A percentile compares a stretch with the other conserved stretches of the same genome.
These are phyloP conservation scores for Bassia scoparia DNA, from an alignment of 148 eudicot species.

Conservation along the genomic window DNA sequence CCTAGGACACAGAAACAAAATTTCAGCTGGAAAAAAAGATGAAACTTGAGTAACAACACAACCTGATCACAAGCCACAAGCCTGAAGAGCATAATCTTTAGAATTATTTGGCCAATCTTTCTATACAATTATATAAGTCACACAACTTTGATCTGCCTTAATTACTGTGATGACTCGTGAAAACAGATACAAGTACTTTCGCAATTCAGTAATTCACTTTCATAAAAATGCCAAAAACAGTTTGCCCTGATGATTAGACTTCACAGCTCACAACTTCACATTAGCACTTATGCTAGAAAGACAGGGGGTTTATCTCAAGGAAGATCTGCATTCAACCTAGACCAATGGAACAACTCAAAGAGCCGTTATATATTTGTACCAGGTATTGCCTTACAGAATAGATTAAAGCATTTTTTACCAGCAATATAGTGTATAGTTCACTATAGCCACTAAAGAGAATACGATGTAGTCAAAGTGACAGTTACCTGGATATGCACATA, in stretches of 20 bases:
- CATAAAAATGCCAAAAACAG: neutral
- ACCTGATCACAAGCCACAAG: conserved; percentile 4
- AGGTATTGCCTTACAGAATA: neutral
- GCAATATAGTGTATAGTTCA: no score
- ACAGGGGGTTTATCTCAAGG: neutral
- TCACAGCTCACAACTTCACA: neutral
- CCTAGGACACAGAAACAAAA: conserved; percentile 39
- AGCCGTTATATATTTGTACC: no score
- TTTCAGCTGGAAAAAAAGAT: neutral
- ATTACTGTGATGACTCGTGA: neutral
- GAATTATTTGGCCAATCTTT: neutral
- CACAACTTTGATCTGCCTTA: conserved; percentile 4
- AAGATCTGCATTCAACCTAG: neutral
- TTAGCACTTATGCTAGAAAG: neutral
- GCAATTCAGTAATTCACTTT: no score
- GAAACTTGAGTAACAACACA: neutral
- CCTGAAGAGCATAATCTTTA: neutral
- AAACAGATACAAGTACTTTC: neutral
- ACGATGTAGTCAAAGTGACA: conserved; percentile 15
- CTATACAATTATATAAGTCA: neutral
- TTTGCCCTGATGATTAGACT: neutral
- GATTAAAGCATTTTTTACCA: neutral
- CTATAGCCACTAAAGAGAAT: neutral
- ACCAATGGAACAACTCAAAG: neutral
- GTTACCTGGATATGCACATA: conserved; percentile 32